A percentile compares a stretch with the other conserved stretches of the same genome.
Evolutionary conservation across 129 eudicot species (phyloP).

Genomic region (Dittrichia graveolens): DNA sequence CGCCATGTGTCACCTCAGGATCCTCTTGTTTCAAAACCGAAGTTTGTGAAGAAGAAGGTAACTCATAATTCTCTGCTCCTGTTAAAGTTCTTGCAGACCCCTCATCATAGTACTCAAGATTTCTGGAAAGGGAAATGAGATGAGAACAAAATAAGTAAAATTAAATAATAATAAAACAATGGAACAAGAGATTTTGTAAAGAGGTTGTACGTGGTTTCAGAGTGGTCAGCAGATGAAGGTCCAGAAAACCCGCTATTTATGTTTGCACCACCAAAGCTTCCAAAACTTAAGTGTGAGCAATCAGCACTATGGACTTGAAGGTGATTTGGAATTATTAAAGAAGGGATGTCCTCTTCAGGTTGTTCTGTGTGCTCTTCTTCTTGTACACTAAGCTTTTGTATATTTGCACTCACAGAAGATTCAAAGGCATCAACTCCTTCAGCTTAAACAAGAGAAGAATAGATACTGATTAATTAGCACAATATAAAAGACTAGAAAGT

Average conservation of each 20-base stretch:
- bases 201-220: slow-evolving; percentile 56
- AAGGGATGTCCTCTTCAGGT: slow-evolving; percentile 65
- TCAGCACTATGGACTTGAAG: slow-evolving; percentile 86
- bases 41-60: slow-evolving; percentile 68
- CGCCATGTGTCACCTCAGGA: slow-evolving; percentile 55
- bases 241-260: slow-evolving; percentile 53
- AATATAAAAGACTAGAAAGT: no score
- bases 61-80: slow-evolving; percentile 50
- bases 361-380: slow-evolving; percentile 48
- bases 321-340: slow-evolving; percentile 85
- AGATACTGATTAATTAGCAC: neutral
- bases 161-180: neutral
- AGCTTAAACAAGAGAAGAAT: slow-evolving; percentile 39
- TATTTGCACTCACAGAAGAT: slow-evolving; percentile 58
- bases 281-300: slow-evolving; percentile 88
- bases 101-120: slow-evolving; percentile 69
- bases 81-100: slow-evolving; percentile 46
- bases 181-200: neutral
- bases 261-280: slow-evolving; percentile 77
- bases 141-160: neutral
- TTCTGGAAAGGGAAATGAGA: slow-evolving; percentile 44
- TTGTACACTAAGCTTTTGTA: slow-evolving; percentile 57
- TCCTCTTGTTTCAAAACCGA: slow-evolving; percentile 71
- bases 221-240: slow-evolving; percentile 57
- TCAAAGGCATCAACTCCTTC: slow-evolving; percentile 55